Base-by-base conservation (phyloP, 352 stramenopile species). In the Blastocystis sp. region DNA sequence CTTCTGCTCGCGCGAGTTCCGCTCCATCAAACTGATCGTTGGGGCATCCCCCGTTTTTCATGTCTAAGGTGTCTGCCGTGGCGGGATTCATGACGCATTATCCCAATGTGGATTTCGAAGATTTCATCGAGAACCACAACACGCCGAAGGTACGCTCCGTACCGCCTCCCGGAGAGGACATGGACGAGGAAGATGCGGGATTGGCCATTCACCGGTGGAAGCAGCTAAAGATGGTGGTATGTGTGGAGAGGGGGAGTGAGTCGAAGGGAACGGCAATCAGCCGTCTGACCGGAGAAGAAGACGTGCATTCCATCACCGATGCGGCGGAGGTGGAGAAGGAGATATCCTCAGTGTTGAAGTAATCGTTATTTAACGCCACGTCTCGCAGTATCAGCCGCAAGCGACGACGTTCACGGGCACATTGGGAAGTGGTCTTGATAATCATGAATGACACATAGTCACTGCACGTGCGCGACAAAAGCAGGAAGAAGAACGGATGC, bases 401-500 rank as follows among this genome's bases (percentile, higher is more conserved):
- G 60, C 21, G 38, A 38, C 45, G 2, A 81, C 24, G 19, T 81
- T 81, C 43, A 81, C 71, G 11, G 71, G n/a, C 6, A 34, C 71
- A n/a, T 65, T 81, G 28, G 71, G 71, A 63, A 81, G 71, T 81
- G 43, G 54, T 3, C 28, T 34, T 17, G 3, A 4, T 19, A 0
- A 6, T 52, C 3, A 38, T 4, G 17, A 19, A 28, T 65, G 21
- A 64, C 3, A n/a, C 17, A 2, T 66, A 81, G 71, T 81, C 45
- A 81, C 71, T 6, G 52, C 34, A 38, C 71, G 40, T 14, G 48
- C 71, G 38, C 71, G 43, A 34, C 14, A 65, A 21, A 63, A 64
- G 43, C 71, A 81, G 60, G 71, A 81, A 81, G 71, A 81, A 42
- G 71, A 21, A 17, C 42, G 60, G 24, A 66, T 81, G 48, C 71